These are phyloP conservation scores for Penicillium crustosum DNA, from an alignment of 2,329 filamentous ascomycete genomes.

Conservation along the genomic window DNA sequence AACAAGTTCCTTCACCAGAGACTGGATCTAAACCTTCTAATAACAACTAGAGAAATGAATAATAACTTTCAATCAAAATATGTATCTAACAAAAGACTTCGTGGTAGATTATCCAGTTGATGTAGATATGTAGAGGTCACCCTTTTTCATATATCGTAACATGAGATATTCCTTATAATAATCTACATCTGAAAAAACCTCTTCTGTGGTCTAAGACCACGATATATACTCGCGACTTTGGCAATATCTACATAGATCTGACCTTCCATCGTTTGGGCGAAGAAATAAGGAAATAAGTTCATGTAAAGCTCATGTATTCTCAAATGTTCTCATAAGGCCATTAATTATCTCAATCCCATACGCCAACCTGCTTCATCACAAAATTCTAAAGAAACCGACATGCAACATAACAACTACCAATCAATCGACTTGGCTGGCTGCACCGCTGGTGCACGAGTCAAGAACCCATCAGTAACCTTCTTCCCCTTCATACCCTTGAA, in stretches of 20 bases:
- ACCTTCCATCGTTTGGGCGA: slow-evolving; percentile 13
- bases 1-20: too few species aligned
- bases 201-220: slow-evolving; percentile 13
- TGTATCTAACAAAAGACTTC: slow-evolving; percentile 42
- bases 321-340: neutral
- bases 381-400: neutral
- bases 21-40: neutral
- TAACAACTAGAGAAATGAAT: slow-evolving; percentile 23
- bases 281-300: neutral
- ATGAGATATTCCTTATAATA: slow-evolving; percentile 17
- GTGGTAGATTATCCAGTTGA: slow-evolving; percentile 41
- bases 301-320: neutral
- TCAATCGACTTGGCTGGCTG: slow-evolving; percentile 34
- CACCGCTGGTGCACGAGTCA: slow-evolving; percentile 10
- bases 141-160: slow-evolving; percentile 19
- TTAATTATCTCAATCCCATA: neutral
- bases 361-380: neutral
- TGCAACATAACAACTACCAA: slow-evolving; percentile 26
- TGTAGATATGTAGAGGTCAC: slow-evolving; percentile 17
- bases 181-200: slow-evolving; percentile 14
- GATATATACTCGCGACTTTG: slow-evolving; percentile 20
- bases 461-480: slow-evolving; percentile 40
- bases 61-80: slow-evolving; percentile 40
- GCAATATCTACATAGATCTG: slow-evolving; percentile 16
- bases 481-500: slow-evolving; percentile 56